Conservation (phyloP, 371 early-diverging fungal genomes). For the Syncephalastrum contaminatum region DNA sequence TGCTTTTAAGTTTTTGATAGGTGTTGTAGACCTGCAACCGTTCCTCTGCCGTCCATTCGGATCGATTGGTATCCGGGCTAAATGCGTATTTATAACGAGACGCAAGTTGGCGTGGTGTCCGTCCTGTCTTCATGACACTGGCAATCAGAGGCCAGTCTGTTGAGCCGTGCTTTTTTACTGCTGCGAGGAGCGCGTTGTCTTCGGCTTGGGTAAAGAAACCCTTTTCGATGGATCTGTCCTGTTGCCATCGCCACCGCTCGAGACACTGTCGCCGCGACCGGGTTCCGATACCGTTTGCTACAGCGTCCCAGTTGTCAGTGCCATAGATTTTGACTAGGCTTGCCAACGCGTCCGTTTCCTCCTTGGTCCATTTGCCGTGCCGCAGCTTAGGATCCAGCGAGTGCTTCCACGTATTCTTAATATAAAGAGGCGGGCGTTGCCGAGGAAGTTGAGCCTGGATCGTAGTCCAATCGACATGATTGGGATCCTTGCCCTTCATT, state of each 20-base stretch:
- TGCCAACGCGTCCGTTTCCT: slow-evolving; percentile 21
- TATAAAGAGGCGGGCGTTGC: slow-evolving; percentile 12
- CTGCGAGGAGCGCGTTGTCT: slow-evolving; percentile 25
- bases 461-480: slow-evolving; percentile 22
- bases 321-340: slow-evolving; percentile 15
- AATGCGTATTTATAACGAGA: slow-evolving; percentile 38
- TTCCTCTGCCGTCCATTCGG: slow-evolving; percentile 39
- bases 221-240: slow-evolving; percentile 10
- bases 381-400: slow-evolving; percentile 29
- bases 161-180: slow-evolving; percentile 35
- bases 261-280: slow-evolving; percentile 36
- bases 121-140: slow-evolving; percentile 10
- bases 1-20: slow-evolving; percentile 9
- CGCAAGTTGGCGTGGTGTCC: slow-evolving; percentile 40
- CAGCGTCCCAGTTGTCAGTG: slow-evolving; percentile 15
- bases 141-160: not conserved
- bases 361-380: slow-evolving; percentile 33
- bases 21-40: slow-evolving; percentile 12
- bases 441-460: slow-evolving; percentile 24
- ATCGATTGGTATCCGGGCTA: slow-evolving; percentile 30
- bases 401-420: slow-evolving; percentile 27
- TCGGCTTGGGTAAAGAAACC: slow-evolving; percentile 30
- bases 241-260: slow-evolving; percentile 44
- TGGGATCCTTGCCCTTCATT: slow-evolving; percentile 12
- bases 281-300: slow-evolving; percentile 21